Base-by-base conservation (phyloP, 2,329 filamentous ascomycete species). In the Rhynchosporium secalis region DNA sequence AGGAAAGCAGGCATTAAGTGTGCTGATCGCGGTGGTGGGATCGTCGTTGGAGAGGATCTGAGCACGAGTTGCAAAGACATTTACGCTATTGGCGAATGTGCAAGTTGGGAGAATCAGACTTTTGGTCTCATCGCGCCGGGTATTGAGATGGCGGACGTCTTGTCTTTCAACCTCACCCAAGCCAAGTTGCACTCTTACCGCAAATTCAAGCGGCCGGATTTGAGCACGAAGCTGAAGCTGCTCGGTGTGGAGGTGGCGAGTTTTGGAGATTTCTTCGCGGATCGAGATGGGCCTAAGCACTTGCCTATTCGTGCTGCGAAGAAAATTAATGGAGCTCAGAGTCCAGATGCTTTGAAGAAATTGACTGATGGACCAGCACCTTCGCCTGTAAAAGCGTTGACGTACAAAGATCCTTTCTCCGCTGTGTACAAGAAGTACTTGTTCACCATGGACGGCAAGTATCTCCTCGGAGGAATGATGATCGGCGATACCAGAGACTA, bases 401-500 rank as follows among this genome's bases (percentile, higher is more conserved):
- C 89, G 0, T 96, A 96, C 78, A 92, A 89, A 65, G 92, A 96
- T 71, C 92, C 92, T 0, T 96, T 96, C 73, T 83, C 87, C 61
- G 87, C 91, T 54, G 86, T 96, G 1, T 96, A 96, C 79, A 96
- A 96, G 76, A 96, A 96, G 73, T 96, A 95, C 75, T 78, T 96
- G 10, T 96, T 96, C 72, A 96, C 92, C 0, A 79, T 87, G 72
- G 93, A 96, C 72, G 92, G 92, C 31, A 96, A 96, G 74, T 94
- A 94, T 71, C 79, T 96, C 1, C 84, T 96, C 0, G 92, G 92
- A n/a, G 93, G 92, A 3, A 96, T 96, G 91, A 96, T 96, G 91
- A 95, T 96, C 65, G 93, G 92, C 45, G 92, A 96, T 71, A 96
- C 91, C 0, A 89, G 85, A 66, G 92, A 96, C 77, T 96, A 96